These are phyloP conservation scores for Lathyrus oleraceus DNA, from an alignment of 306 rosid species.

Conservation along the genomic window DNA sequence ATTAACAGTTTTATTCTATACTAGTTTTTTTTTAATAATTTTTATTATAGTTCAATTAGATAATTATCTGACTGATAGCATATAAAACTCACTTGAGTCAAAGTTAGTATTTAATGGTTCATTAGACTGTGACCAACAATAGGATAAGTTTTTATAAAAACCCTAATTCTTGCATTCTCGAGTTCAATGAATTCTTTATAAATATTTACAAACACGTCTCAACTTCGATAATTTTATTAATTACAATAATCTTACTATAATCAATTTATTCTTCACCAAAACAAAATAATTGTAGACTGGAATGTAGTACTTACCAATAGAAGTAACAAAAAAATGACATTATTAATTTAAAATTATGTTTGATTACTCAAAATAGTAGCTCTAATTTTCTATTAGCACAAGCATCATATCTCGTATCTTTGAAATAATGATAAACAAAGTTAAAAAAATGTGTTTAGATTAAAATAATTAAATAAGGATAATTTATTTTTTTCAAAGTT, in stretches of 20 bases:
- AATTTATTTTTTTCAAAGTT: conserved; percentile 56
- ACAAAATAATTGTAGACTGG: neutral
- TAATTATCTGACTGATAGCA: too few relatives aligned
- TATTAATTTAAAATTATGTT: neutral
- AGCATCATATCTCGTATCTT: conserved; percentile 61
- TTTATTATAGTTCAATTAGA: too few relatives aligned
- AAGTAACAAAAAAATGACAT: neutral
- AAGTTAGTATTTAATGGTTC: neutral
- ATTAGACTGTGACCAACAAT: neutral
- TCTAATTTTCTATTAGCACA: conserved; percentile 31
- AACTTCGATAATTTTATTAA: neutral
- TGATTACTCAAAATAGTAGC: conserved; percentile 31
- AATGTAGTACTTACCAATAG: conserved; percentile 28
- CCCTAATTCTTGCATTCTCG: conserved; percentile 34
- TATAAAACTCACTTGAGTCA: neutral
- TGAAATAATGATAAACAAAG: conserved; percentile 38
- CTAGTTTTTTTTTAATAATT: too few relatives aligned
- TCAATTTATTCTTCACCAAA: neutral
- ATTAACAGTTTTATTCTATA: too few relatives aligned
- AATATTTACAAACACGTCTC: conserved; percentile 9
- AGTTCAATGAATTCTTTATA: conserved; percentile 35
- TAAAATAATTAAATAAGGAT: conserved; percentile 29
- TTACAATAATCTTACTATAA: neutral
- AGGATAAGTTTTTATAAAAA: neutral
- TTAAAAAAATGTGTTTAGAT: conserved; percentile 1